Evolutionary conservation across 2,329 filamentous ascomycete genomes (phyloP).

Genomic region (Cucurbitaria berberidis): DNA sequence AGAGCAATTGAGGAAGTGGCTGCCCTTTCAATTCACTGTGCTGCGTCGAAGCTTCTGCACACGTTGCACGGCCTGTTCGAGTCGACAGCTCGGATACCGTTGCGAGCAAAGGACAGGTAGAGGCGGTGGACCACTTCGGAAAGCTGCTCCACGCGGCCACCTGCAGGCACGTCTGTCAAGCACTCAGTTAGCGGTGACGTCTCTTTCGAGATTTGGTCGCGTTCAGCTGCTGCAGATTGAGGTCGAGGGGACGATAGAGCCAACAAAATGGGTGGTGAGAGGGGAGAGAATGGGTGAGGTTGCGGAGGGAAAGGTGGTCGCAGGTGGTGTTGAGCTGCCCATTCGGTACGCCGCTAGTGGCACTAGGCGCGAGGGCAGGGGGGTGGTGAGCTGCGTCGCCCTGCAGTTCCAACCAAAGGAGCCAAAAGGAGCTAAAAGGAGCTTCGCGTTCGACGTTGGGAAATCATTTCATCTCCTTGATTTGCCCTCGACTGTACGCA

Average conservation of each 20-base stretch:
- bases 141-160: slow-evolving; percentile 22
- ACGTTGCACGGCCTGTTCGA: slow-evolving; percentile 17
- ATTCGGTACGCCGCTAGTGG: slow-evolving; percentile 27
- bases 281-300: slow-evolving; percentile 18
- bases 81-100: slow-evolving; percentile 8
- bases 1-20: slow-evolving; percentile 11
- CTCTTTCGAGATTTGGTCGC: not conserved
- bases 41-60: slow-evolving; percentile 7
- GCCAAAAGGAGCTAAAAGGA: slow-evolving; percentile 1
- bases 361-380: slow-evolving; percentile 16
- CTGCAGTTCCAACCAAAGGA: not conserved
- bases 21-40: slow-evolving; percentile 11
- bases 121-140: slow-evolving; percentile 24
- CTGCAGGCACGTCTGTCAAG: slow-evolving; percentile 13
- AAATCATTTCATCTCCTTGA: slow-evolving; percentile 2
- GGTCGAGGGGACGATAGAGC: slow-evolving; percentile 3
- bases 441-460: not conserved
- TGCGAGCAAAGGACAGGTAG: slow-evolving; percentile 32
- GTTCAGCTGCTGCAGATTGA: slow-evolving; percentile 2
- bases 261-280: slow-evolving; percentile 11
- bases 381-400: slow-evolving; percentile 20
- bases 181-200: slow-evolving; percentile 1
- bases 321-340: slow-evolving; percentile 34
- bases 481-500: too few relatives aligned
- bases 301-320: slow-evolving; percentile 29